These are phyloP conservation scores for Venturia pyrina DNA, from an alignment of 2,329 filamentous ascomycete genomes.

Conservation along the genomic window DNA sequence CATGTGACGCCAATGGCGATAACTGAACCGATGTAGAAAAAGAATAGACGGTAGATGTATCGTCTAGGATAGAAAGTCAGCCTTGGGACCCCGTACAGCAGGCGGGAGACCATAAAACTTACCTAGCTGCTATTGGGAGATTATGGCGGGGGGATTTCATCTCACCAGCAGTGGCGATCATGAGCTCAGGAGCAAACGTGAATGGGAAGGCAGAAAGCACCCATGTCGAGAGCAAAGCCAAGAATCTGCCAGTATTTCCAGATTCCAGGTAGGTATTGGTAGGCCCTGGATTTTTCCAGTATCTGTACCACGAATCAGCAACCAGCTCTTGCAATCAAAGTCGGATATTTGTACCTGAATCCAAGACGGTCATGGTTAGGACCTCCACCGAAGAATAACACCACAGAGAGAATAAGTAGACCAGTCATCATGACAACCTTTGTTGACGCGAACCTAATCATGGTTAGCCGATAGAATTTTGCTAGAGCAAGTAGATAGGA, in stretches of 20 bases:
- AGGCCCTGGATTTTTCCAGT: conserved; percentile 34
- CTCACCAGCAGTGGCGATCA: conserved; percentile 48
- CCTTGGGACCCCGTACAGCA: background rate
- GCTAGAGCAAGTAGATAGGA: conserved; percentile 19
- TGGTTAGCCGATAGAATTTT: background rate
- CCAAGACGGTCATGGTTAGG: conserved; percentile 20
- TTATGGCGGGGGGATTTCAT: conserved; percentile 49
- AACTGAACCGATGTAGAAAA: conserved; percentile 50
- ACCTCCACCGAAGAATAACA: conserved; percentile 33
- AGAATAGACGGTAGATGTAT: conserved; percentile 52
- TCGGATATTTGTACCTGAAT: background rate
- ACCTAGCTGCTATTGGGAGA: conserved; percentile 43
- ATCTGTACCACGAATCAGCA: background rate
- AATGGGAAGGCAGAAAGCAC: conserved; percentile 45
- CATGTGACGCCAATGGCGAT: conserved; percentile 53
- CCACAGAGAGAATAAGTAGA: conserved; percentile 34
- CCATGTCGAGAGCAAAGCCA: conserved; percentile 41
- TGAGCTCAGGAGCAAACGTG: conserved; percentile 45
- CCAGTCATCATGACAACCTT: conserved; percentile 38
- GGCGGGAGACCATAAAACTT: background rate
- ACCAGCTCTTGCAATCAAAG: conserved; percentile 21
- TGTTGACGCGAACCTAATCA: conserved; percentile 27
- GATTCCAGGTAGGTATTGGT: conserved; percentile 34
- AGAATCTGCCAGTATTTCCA: conserved; percentile 40
- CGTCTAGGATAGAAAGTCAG: conserved; percentile 24